Evolutionary conservation across 2,329 filamentous ascomycete genomes (phyloP).

Genomic region (Pestalotiopsis sp.): DNA sequence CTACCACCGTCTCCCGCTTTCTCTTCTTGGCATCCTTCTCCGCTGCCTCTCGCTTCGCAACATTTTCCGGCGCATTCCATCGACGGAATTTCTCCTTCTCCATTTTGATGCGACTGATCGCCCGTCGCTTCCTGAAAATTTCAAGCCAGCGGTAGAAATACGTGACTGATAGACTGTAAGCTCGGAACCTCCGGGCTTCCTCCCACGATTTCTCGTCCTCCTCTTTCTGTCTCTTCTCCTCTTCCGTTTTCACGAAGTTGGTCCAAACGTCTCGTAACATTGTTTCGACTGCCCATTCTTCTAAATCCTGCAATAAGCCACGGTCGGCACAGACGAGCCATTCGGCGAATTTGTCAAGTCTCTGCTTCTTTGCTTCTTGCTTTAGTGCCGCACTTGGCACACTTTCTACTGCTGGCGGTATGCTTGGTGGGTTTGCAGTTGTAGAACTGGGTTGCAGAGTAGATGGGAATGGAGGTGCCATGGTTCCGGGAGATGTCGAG

Average conservation of each 20-base stretch:
- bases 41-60: conserved; percentile 27
- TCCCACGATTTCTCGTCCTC: conserved; percentile 51
- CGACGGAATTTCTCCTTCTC: conserved; percentile 53
- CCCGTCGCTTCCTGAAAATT: conserved; percentile 48
- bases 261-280: conserved; percentile 45
- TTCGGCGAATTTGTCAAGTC: conserved; percentile 50
- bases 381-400: conserved; percentile 8
- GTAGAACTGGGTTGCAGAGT: background rate
- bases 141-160: conserved; percentile 61
- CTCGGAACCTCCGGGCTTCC: conserved; percentile 50
- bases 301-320: conserved; percentile 55
- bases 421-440: background rate
- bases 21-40: conserved; percentile 22
- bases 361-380: conserved; percentile 35
- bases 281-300: conserved; percentile 46
- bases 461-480: background rate
- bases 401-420: background rate
- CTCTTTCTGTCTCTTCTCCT: conserved; percentile 44
- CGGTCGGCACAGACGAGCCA: conserved; percentile 59
- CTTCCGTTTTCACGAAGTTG: conserved; percentile 41
- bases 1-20: conserved; percentile 23
- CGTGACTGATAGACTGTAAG: conserved; percentile 52
- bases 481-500: background rate
- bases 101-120: conserved; percentile 52
- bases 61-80: conserved; percentile 39